Conservation (phyloP, 1,139 yeast species). For the Blastobotrys proliferans region DNA sequence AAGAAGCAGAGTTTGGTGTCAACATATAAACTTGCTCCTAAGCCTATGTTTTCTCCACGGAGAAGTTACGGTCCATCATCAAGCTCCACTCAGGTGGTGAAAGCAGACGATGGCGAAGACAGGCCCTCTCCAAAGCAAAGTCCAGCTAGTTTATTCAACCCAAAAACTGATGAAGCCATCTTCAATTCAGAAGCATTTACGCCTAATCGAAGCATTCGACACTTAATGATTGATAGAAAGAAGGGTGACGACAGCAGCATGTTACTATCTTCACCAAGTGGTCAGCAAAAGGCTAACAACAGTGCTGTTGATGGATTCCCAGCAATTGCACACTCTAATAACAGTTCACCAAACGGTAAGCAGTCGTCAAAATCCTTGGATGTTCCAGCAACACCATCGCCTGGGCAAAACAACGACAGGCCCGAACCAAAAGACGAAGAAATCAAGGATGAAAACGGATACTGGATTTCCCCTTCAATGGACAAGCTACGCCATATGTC, state of each 20-base stretch:
- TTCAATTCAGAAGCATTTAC: constrained; percentile 69
- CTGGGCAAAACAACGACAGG: constrained; percentile 8
- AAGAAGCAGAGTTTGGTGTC: constrained; percentile 56
- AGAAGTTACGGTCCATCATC: constrained; percentile 12
- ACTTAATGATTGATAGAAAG: constrained; percentile 51
- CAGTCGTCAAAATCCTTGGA: not conserved
- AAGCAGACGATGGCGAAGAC: not conserved
- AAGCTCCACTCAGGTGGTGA: not conserved
- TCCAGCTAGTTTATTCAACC: constrained; percentile 29
- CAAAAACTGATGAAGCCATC: constrained; percentile 62
- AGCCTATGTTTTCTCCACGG: constrained; percentile 36
- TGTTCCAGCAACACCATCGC: constrained; percentile 11
- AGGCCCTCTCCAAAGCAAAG: constrained; percentile 11
- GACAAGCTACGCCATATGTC: constrained; percentile 57
- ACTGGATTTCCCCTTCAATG: constrained; percentile 81
- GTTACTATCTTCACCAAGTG: constrained; percentile 9
- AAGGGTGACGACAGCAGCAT: constrained; percentile 19
- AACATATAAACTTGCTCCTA: constrained; percentile 60
- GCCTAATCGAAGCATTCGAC: constrained; percentile 56
- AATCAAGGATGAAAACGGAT: constrained; percentile 59
- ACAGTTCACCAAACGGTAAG: not conserved
- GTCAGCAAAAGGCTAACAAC: not conserved
- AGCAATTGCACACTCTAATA: not conserved
- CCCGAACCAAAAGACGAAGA: constrained; percentile 34
- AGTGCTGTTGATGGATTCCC: constrained; percentile 9